Evolutionary conservation across 495 filamentous ascomycete genomes (phyloP).

Genomic region (Penicillium cinerascens): DNA sequence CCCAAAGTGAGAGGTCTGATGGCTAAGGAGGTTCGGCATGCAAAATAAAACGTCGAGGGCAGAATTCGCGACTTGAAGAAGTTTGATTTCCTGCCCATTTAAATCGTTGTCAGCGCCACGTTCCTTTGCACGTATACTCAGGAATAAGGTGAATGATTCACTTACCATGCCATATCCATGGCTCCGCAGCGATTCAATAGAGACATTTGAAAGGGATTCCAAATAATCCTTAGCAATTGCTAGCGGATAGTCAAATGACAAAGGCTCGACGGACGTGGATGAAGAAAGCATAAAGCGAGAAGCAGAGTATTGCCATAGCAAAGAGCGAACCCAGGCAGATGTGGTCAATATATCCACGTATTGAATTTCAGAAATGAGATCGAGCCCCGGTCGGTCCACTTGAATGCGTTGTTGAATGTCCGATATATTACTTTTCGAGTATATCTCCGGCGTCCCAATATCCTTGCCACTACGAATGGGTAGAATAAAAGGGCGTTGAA

Average conservation of each 20-base stretch:
- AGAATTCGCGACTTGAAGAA: slow-evolving; percentile 16
- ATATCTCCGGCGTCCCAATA: slow-evolving; percentile 4
- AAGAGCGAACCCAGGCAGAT: slow-evolving; percentile 14
- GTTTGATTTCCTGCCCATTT: slow-evolving; percentile 9
- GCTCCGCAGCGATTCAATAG: slow-evolving; percentile 8
- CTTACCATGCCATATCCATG: slow-evolving; percentile 21
- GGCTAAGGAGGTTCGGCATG: slow-evolving; percentile 9
- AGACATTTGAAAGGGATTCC: slow-evolving; percentile 10
- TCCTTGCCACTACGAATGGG: neutral
- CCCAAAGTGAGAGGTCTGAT: slow-evolving; percentile 6
- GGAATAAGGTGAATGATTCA: neutral
- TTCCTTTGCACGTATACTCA: neutral
- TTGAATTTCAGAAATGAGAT: slow-evolving; percentile 7
- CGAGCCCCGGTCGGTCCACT: slow-evolving; percentile 1
- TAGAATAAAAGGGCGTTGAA: slow-evolving; percentile 7
- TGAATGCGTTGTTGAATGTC: slow-evolving; percentile 2
- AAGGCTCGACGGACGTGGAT: slow-evolving; percentile 7
- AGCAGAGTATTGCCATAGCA: slow-evolving; percentile 20
- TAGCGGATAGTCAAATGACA: slow-evolving; percentile 16
- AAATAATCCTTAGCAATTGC: slow-evolving; percentile 15
- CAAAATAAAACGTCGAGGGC: slow-evolving; percentile 13
- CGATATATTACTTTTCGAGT: slow-evolving; percentile 4
- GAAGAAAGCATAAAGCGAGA: slow-evolving; percentile 21
- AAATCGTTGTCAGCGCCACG: too few relatives aligned
- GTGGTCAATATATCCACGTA: slow-evolving; percentile 18